Percentiles rank a stretch among this genome's conserved stretches.
Conservation (phyloP, 352 stramenopile genomes). For the Phytophthora pinifolia region DNA sequence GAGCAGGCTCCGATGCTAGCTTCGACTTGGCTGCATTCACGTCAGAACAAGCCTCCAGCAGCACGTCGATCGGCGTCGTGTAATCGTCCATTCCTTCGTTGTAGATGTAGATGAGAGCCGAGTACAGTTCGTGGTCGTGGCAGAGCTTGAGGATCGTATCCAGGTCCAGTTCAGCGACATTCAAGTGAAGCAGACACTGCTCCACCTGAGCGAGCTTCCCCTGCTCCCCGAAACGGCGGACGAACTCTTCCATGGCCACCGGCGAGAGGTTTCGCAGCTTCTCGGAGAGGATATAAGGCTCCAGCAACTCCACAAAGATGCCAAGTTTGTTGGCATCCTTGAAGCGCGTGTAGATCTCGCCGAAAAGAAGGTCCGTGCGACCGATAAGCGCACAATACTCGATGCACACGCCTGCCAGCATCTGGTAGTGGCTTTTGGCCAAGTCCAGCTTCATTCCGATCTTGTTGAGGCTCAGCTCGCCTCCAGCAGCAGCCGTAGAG, state of each 20-base stretch:
- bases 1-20: conserved; percentile 7
- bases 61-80: conserved; percentile 88
- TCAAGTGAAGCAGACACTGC: conserved; percentile 94
- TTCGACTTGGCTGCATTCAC: conserved; percentile 41
- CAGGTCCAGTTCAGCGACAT: conserved; percentile 93
- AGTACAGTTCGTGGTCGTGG: conserved; percentile 91
- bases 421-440: conserved; percentile 94
- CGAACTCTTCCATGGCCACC: conserved; percentile 92
- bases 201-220: conserved; percentile 90
- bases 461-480: conserved; percentile 51
- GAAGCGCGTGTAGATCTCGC: conserved; percentile 88
- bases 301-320: conserved; percentile 93
- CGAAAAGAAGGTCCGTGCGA: conserved; percentile 83
- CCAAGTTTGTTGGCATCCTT: conserved; percentile 79
- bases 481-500: conserved; percentile 33
- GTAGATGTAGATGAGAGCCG: conserved; percentile 95
- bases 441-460: conserved; percentile 85
- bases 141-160: conserved; percentile 94
- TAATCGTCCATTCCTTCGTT: conserved; percentile 93
- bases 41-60: conserved; percentile 80
- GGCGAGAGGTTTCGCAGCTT: conserved; percentile 91
- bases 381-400: conserved; percentile 93
- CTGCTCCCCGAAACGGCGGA: conserved; percentile 90
- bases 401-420: conserved; percentile 95
- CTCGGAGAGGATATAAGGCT: conserved; percentile 94